Base-by-base conservation (phyloP, 371 early-diverging fungal genomes). In the Circinella umbellata region DNA sequence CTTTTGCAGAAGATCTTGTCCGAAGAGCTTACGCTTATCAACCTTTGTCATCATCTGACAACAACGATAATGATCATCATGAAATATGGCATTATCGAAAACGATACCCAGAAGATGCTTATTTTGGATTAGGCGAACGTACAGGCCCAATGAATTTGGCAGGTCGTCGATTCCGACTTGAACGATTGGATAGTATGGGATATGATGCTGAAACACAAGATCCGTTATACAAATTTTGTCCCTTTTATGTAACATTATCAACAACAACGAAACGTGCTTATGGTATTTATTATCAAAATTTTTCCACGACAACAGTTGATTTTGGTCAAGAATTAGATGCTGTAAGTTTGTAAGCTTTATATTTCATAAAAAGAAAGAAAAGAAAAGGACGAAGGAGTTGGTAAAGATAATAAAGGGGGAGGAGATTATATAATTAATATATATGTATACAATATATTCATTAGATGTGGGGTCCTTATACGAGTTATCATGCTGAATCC, bases 191-290 rank as follows among this genome's bases (percentile, higher is more conserved):
- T 68, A 77, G 84, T 53, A 78, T 88, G 78, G 90, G 89, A 3
- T 89, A 88, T 67, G 81, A 87, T 67, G 79, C 89, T 6, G 77
- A 81, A 51, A 67, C 63, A 10, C 79, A 83, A n/a, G 89, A 89
- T 68, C 88, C 90, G 5, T 73, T 88, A 4, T 90, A 89, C 76
- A 90, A 90, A 69, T 83, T 83, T 66, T 76, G 80, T 18, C 89
- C 89, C 1, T 87, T 86, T 63, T 82, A 83, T 63, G 69, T 87
- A 57, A 78, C 74, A 1, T 64, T 88, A 8, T 80, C 84, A 35
- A 63, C 66, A 4, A 51, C 53, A 5, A 74, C 83, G 8, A 63
- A 73, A 27, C 55, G 66, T 37, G 84, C 87, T 0, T 80, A 86
- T 77, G 90, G 88, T 36, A 68, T 89, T 1, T 89, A 77, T 69